These are phyloP conservation scores for Phytophthora citrophthora DNA, from an alignment of 352 stramenopile species.

Conservation along the genomic window DNA sequence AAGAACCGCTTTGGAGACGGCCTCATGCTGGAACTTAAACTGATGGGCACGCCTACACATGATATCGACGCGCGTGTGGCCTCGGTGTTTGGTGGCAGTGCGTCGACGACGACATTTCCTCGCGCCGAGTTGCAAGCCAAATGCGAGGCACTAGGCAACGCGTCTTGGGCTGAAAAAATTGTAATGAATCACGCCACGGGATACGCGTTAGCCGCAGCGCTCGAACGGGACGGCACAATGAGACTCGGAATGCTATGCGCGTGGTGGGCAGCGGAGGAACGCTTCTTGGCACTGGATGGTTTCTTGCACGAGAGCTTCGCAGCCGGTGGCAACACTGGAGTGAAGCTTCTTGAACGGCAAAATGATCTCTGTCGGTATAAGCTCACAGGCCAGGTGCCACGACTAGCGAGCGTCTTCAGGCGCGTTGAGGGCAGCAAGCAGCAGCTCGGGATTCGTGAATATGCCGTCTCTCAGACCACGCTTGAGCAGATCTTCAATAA, in stretches of 20 bases:
- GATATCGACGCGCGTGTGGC: slow-evolving; percentile 45
- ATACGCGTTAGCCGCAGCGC: slow-evolving; percentile 57
- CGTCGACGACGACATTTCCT: slow-evolving; percentile 35
- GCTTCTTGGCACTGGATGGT: slow-evolving; percentile 45
- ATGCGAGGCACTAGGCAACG: slow-evolving; percentile 56
- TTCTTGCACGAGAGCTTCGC: slow-evolving; percentile 58
- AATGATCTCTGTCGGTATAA: slow-evolving; percentile 80
- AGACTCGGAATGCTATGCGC: slow-evolving; percentile 49
- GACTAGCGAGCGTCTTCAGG: slow-evolving; percentile 75
- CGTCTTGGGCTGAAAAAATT: slow-evolving; percentile 56
- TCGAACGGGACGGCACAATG: slow-evolving; percentile 60
- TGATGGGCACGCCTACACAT: slow-evolving; percentile 38
- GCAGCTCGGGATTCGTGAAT: slow-evolving; percentile 77
- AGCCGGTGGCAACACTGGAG: slow-evolving; percentile 19
- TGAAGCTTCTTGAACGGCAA: slow-evolving; percentile 71
- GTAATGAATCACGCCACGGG: slow-evolving; percentile 60
- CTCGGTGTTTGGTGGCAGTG: slow-evolving; percentile 33
- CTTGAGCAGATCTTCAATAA: slow-evolving; percentile 94
- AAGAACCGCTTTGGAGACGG: slow-evolving; percentile 97
- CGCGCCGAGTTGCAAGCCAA: slow-evolving; percentile 45
- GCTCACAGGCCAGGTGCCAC: slow-evolving; percentile 50
- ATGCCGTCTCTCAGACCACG: slow-evolving; percentile 89
- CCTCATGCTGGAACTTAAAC: slow-evolving; percentile 89
- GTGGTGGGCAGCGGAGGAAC: slow-evolving; percentile 74
- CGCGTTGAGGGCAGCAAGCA: slow-evolving; percentile 61